Evolutionary conservation across 1,284 basidiomycete species (phyloP).

Genomic region (Puccinia horiana): DNA sequence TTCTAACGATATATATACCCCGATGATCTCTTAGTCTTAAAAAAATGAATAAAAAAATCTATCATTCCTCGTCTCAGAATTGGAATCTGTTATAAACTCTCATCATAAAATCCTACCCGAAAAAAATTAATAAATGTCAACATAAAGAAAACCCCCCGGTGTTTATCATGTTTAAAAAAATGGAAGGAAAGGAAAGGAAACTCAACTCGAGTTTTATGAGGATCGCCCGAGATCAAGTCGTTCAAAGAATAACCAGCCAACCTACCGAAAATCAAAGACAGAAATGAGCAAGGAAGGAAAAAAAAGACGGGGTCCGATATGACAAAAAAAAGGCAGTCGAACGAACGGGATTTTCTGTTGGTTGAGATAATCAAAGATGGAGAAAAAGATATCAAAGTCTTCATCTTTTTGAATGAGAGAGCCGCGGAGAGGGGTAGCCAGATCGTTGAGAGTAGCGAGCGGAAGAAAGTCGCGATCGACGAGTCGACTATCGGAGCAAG

Average conservation of each 20-base stretch:
- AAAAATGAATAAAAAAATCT: no score
- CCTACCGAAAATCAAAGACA: not conserved
- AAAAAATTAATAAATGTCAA: no score
- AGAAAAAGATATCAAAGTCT: constrained; percentile 48
- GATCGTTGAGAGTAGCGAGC: constrained; percentile 7
- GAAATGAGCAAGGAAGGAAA: not conserved
- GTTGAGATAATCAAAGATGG: constrained; percentile 38
- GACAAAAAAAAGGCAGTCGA: no score
- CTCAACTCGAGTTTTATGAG: constrained; percentile 23
- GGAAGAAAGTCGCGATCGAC: constrained; percentile 46
- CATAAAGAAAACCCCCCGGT: no score
- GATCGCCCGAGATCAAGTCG: constrained; percentile 40
- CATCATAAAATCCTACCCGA: no score
- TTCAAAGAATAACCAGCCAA: constrained; percentile 40
- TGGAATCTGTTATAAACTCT: no score
- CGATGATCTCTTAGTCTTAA: no score
- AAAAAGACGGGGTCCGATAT: not conserved
- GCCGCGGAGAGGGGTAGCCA: not conserved
- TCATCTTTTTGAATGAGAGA: constrained; percentile 51
- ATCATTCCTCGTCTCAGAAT: no score
- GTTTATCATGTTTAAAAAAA: no score
- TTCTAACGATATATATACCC: no score
- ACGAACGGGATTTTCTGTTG: constrained; percentile 35
- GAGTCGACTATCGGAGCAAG: constrained; percentile 38
- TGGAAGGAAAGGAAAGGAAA: not conserved